Evolutionary conservation across 768 basidiomycete genomes (phyloP), one percentile per base, ranked within the genome.

Genomic region (Strobilomyces echinocephalus): DNA sequence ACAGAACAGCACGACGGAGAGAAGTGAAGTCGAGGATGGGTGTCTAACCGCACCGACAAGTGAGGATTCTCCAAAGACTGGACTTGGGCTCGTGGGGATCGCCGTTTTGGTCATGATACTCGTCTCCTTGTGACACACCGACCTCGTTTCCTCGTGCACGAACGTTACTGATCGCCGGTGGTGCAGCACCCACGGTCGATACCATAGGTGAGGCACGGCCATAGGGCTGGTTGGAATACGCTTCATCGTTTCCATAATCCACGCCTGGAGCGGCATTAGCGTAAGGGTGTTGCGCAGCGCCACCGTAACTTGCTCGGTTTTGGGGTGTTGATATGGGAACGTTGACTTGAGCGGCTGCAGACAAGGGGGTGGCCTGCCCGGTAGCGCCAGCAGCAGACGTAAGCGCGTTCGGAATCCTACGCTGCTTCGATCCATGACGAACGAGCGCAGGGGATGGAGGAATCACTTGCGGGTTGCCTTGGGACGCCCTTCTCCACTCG

Each of bases 171-270:
- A 90, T 69, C 31, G 87, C 87, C 26, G 85, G 87, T 50, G 84
- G 84, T 30, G 79, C 86, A 36, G 82, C 83, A 39, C 79, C 80
- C 43, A 82, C 77, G 48, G 76, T 83, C 26, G 87, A 79, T 50
- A 89, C 80, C 89, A 92, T 92, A 16, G 88, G 89, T 38, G 89
- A 91, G 28, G 81, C 79, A 48, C 87, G 81, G n/a, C 87, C 86
- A 61, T 91, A 91, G 51, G 74, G 79, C 62, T 79, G 80, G 58
- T 79, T 70, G 42, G 75, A 77, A 61, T 80, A 84, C 24, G 73
- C 72, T 57, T 87, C 87, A 40, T 89, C 85, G 39, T 69, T 74
- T 60, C 64, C 56, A 58, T 84, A 83, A 59, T 88, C 85, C 67
- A 82, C 82, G 9, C 79, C 85, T n/a, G 75, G 66, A 46, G 72